A percentile compares a stretch with the other conserved stretches of the same genome.
Conservation (phyloP, 768 basidiomycete species). For the Sarcomyxa edulis region DNA sequence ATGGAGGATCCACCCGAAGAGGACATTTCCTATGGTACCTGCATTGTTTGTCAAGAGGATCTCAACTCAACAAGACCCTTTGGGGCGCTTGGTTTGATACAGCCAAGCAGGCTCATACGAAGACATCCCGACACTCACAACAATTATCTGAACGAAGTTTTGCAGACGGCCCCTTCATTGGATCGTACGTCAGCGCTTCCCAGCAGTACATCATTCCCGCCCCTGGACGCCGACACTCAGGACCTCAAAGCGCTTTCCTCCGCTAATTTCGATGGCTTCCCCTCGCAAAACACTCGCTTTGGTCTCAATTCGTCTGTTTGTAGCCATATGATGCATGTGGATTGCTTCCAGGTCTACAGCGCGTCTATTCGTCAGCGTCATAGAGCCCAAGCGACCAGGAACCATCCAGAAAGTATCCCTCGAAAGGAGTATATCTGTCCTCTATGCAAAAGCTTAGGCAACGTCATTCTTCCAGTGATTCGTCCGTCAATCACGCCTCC, state of each 20-base stretch:
- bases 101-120: constrained; percentile 82
- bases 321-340: constrained; percentile 95
- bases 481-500: constrained; percentile 42
- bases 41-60: constrained; percentile 98
- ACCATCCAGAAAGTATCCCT: constrained; percentile 92
- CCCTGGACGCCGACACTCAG: constrained; percentile 40
- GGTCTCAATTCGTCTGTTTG: constrained; percentile 86
- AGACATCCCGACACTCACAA: constrained; percentile 67
- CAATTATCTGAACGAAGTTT: constrained; percentile 65
- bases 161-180: constrained; percentile 57
- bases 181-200: constrained; percentile 41
- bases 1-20: constrained; percentile 45
- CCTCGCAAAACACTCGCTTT: constrained; percentile 68
- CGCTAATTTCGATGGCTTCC: constrained; percentile 70
- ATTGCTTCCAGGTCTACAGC: constrained; percentile 90
- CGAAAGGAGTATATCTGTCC: constrained; percentile 96
- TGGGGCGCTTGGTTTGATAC: constrained; percentile 81
- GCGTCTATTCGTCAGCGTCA: constrained; percentile 84
- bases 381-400: constrained; percentile 80
- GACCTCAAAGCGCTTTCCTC: constrained; percentile 36
- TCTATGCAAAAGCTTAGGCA: constrained; percentile 93
- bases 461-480: constrained; percentile 84
- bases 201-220: constrained; percentile 38
- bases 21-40: constrained; percentile 73
- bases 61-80: constrained; percentile 69